phyloP scores from a whole-genome alignment of 73 alveolate genomes.

The Paraurostyla sp. region DNA sequence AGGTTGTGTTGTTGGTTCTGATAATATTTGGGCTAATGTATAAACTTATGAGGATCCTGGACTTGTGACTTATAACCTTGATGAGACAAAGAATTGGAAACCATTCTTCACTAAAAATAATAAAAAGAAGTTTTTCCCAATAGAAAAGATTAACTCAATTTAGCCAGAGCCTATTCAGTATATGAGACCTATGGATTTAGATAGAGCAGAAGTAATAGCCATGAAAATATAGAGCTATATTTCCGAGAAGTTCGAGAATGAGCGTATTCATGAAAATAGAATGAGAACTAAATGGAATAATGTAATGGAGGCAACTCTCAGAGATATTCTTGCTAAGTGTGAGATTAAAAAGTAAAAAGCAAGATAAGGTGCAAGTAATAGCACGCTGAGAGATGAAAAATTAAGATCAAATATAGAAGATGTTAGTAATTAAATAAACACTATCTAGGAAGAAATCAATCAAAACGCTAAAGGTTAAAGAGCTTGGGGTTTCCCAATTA shows the following conservation, averaged over 20 bases:
- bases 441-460: slow-evolving; percentile 7
- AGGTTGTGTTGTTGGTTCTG: slow-evolving; percentile 94
- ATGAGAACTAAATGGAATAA: slow-evolving; percentile 73
- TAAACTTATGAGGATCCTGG: slow-evolving; percentile 93
- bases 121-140: slow-evolving; percentile 78
- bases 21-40: slow-evolving; percentile 91
- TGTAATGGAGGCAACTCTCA: slow-evolving; percentile 46
- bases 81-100: slow-evolving; percentile 88
- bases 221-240: slow-evolving; percentile 52
- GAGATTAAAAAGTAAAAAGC: slow-evolving; percentile 42
- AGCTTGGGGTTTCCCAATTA: slow-evolving; percentile 95
- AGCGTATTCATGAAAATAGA: slow-evolving; percentile 31
- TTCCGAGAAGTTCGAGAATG: slow-evolving; percentile 59
- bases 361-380: slow-evolving; percentile 52
- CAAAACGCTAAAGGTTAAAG: slow-evolving; percentile 74
- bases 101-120: slow-evolving; percentile 91
- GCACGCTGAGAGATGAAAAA: slow-evolving; percentile 8
- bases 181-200: slow-evolving; percentile 75
- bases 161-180: slow-evolving; percentile 87
- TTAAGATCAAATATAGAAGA: neutral
- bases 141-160: slow-evolving; percentile 76
- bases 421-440: neutral
- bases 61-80: slow-evolving; percentile 90
- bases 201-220: slow-evolving; percentile 67
- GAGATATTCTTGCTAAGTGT: neutral